phyloP scores from a whole-genome alignment of 2,329 filamentous ascomycete species.

The Fusarium beomiforme region DNA sequence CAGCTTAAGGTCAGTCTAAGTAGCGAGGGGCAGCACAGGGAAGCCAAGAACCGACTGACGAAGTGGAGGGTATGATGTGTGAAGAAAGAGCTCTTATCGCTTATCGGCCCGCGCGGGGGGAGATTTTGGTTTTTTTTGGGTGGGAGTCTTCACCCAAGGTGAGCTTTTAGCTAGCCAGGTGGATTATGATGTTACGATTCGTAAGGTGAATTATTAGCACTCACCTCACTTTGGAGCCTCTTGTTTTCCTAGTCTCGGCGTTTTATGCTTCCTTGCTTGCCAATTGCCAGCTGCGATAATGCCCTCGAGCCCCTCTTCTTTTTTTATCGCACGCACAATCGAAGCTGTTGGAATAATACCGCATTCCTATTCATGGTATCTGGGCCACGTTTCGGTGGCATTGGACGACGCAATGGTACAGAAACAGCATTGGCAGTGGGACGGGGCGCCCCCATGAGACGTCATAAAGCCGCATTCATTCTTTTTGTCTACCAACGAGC shows the following conservation, averaged over 20 bases:
- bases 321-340: conserved; percentile 21
- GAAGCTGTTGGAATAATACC: conserved; percentile 33
- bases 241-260: conserved; percentile 32
- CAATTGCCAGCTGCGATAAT: conserved; percentile 9
- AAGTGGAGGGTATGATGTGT: conserved; percentile 29
- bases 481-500: conserved; percentile 3
- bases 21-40: conserved; percentile 21
- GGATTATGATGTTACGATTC: conserved; percentile 32
- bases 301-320: conserved; percentile 25
- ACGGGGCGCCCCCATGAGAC: conserved; percentile 25
- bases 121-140: conserved; percentile 4
- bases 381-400: conserved; percentile 33
- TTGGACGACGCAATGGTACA: conserved; percentile 28
- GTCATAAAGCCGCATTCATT: conserved; percentile 26
- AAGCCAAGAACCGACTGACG: conserved; percentile 25
- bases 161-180: conserved; percentile 22
- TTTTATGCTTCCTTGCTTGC: conserved; percentile 27
- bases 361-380: conserved; percentile 19
- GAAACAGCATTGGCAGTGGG: conserved; percentile 18
- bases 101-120: conserved; percentile 43
- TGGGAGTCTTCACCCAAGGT: conserved; percentile 16
- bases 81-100: conserved; percentile 42
- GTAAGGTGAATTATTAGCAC: conserved; percentile 34
- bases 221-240: conserved; percentile 24
- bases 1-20: conserved; percentile 23